Evolutionary conservation across 2,329 filamentous ascomycete genomes (phyloP).

Genomic region (Botryotinia convoluta): DNA sequence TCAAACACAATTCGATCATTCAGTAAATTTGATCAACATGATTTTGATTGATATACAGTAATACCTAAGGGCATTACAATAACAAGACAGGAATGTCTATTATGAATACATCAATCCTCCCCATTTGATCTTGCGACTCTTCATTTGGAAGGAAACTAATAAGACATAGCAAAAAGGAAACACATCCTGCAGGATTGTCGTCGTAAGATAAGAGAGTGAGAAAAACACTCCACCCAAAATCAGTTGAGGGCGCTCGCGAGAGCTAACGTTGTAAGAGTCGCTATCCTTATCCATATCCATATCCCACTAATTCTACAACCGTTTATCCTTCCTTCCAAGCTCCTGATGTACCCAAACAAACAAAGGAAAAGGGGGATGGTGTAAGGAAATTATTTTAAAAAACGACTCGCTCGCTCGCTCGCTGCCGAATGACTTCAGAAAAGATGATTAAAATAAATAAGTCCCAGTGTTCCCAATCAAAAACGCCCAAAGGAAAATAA

Average conservation of each 20-base stretch:
- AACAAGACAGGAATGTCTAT: neutral
- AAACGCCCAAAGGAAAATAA: neutral
- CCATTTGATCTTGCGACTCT: no score
- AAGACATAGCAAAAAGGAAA: neutral
- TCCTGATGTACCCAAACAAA: neutral
- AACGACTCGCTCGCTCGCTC: neutral
- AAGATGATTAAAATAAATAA: constrained; percentile 1
- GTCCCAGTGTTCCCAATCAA: neutral
- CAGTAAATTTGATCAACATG: neutral
- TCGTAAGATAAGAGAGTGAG: neutral
- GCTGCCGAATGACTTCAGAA: neutral
- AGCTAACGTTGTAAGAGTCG: constrained; percentile 14
- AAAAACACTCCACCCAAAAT: neutral
- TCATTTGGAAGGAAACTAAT: neutral
- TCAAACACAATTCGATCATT: neutral
- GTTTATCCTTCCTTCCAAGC: neutral
- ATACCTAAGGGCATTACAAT: neutral
- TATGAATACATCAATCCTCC: neutral
- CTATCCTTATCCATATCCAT: neutral
- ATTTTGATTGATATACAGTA: neutral
- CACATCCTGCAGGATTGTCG: neutral
- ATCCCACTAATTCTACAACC: neutral
- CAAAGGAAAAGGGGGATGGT: neutral
- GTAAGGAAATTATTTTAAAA: neutral
- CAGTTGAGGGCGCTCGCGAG: constrained; percentile 8